Evolutionary conservation across 23 red algal species (phyloP), one percentile per base, ranked within the genome.

Genomic region (Gracilaria gracilis): DNA sequence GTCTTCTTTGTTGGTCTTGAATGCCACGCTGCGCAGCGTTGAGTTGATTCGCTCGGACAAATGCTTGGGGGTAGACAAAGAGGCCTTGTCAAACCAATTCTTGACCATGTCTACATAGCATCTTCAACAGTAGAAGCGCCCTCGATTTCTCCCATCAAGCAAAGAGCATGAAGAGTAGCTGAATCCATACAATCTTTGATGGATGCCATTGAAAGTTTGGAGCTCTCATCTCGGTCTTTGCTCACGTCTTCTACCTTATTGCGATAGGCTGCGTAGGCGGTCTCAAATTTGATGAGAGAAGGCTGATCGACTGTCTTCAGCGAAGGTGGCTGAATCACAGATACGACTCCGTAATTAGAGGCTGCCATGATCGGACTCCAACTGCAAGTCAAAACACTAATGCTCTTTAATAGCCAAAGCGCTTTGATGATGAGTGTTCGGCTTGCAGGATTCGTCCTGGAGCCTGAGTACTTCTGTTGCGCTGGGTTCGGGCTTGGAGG

Each of bases 201-300:
- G 5, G 61, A 46, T 46, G 42, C 42, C 5, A 46, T 11, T 46
- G 42, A 46, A 46, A 46, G 42, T 11, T 46, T 46, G 4, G 61
- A 4, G 39, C 9, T 78, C 39, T 78, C 29, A 78, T 78, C 73
- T 9, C n/a, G 28, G 9, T 38, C 39, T 29, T 29, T 46, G 42
- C 11, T 46, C 42, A 46, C 42, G 11, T 46, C 42, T 7, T 4
- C 42, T 4, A 46, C 42, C 11, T 46, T 46, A 4, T 46, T 4
- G 42, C 42, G 42, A 46, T 46, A 46, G 25, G 79, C 48, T 0
- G 79, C n/a, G 31, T 83, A 83, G 1, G 11, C 79, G 3, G 49
- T 62, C 50, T 83, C 79, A 8, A 83, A 83, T 38, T 83, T 83
- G 20, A 83, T 62, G 12, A 81, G 40, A 3, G 40, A 46, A 4